phyloP scores from a whole-genome alignment of 352 stramenopile genomes.

The Phytophthora pinifolia region DNA sequence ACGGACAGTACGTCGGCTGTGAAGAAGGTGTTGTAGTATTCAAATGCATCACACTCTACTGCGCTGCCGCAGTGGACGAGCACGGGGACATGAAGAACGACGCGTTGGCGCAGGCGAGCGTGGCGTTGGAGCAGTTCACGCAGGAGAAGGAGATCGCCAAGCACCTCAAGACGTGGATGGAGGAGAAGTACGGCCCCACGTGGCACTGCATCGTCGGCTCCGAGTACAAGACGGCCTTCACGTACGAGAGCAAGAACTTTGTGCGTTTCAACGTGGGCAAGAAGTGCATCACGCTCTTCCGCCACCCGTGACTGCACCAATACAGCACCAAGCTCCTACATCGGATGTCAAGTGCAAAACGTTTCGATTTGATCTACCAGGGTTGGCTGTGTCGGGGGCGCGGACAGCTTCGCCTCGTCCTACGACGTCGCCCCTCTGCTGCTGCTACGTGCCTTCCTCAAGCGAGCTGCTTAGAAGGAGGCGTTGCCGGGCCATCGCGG shows the following conservation, averaged over 20 bases:
- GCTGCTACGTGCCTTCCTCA: conserved; percentile 2
- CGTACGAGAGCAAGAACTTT: conserved; percentile 86
- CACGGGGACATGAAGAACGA: conserved; percentile 87
- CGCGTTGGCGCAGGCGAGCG: conserved; percentile 56
- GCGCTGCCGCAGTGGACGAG: conserved; percentile 63
- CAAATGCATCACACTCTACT: neutral
- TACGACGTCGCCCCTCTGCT: conserved; percentile 11
- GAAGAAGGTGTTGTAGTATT: neutral
- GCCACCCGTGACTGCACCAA: conserved; percentile 45
- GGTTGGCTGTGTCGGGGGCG: neutral
- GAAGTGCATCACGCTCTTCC: conserved; percentile 85
- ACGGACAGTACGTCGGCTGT: conserved; percentile 57
- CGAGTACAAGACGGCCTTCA: conserved; percentile 34
- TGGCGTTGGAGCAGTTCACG: conserved; percentile 75
- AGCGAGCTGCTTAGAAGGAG: conserved; percentile 62
- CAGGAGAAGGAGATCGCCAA: conserved; percentile 83
- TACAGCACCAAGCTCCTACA: neutral
- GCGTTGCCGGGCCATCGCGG: conserved; percentile 96
- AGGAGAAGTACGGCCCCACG: conserved; percentile 64
- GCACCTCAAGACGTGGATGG: conserved; percentile 76
- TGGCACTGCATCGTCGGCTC: conserved; percentile 82
- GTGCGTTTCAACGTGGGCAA: conserved; percentile 84
- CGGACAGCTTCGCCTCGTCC: neutral
- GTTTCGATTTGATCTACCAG: conserved; percentile 23
- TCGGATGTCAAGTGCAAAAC: conserved; percentile 2